Evolutionary conservation across 2,329 filamentous ascomycete genomes (phyloP), one percentile per base, ranked within the genome.

Genomic region (Coniochaeta sp.): DNA sequence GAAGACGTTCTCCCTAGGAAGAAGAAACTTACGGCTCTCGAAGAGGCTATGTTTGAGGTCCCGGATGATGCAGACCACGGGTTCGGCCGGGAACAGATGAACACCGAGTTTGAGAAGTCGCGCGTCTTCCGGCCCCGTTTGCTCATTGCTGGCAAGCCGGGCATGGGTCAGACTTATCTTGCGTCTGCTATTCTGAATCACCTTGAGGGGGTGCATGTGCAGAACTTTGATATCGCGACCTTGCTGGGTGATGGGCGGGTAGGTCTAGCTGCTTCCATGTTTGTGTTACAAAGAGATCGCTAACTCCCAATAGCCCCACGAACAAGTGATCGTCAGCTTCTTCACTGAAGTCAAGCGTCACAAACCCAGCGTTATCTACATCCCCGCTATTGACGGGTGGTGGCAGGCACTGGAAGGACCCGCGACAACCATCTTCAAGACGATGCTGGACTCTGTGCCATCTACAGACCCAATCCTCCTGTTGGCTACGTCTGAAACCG

Each of bases 81-180:
- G 0, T 96, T 99, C 65, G 85, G 85, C 30, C 83, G 90, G 51
- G 94, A 99, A 68, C 85, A 83, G 20, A 68, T 86, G 60, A 72
- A 78, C 33, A 80, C 83, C 58, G 87, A 91, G 58, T 97, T 99
- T 66, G 91, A 97, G 61, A 85, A 82, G 48, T 87, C 89, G 20
- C 84, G 92, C 32, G 81, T 96, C 24, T 99, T 95, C 73, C 81
- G 94, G 16, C 95, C 94, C 9, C 80, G 94, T 42, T 76, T 97
- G 50, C 78, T 99, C 27, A 86, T 99, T 52, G 81, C 83, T 40
- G 94, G 94, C n/a, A 66, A 77, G 9, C 76, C 83, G 42, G 94
- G 94, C 9, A 97, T 97, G 92, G 94, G 95, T 1, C 95, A 99
- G 65, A 82, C 85, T 48, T 96, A 99, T 61, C 75, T 99, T 33